Conservation (phyloP, 208 protist species). For the Acanthamoeba healyi region DNA sequence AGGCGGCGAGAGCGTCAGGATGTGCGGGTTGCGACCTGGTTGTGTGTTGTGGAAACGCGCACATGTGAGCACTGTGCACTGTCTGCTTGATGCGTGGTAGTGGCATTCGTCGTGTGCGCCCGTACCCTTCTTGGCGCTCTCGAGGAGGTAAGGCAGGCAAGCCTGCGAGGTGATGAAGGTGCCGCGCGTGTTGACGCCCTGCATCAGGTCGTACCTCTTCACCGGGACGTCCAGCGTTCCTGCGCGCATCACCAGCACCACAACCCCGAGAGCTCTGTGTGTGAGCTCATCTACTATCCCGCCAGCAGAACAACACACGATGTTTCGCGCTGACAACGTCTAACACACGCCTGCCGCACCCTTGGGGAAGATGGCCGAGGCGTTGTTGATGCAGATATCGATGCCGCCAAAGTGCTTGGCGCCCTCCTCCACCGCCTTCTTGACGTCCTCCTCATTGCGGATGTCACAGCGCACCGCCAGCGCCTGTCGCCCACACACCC, state of each 20-base stretch:
- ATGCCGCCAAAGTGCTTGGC: conserved; percentile 90
- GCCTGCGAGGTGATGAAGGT: conserved; percentile 85
- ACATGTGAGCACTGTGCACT: no score
- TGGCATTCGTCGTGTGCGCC: neutral
- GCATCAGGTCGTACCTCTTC: conserved; percentile 87
- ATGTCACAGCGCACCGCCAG: conserved; percentile 82
- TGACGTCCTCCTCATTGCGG: conserved; percentile 82
- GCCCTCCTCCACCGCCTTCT: conserved; percentile 86
- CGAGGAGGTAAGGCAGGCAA: conserved; percentile 88
- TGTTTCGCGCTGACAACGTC: neutral
- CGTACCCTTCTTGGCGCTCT: conserved; percentile 75
- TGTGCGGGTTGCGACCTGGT: conserved; percentile 79
- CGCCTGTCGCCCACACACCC: conserved; percentile 58
- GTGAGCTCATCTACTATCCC: neutral
- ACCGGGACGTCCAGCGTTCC: conserved; percentile 86
- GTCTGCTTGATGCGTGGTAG: neutral
- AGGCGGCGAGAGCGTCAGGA: conserved; percentile 90
- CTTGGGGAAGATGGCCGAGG: conserved; percentile 87
- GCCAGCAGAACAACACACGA: no score
- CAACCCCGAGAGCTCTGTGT: neutral
- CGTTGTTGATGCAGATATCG: conserved; percentile 93
- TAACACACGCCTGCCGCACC: no score
- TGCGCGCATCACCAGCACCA: neutral
- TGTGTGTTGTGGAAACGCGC: neutral
- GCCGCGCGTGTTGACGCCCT: conserved; percentile 83